These are phyloP conservation scores for Articulospora tetracladia DNA, from an alignment of 495 filamentous ascomycete species.

Conservation along the genomic window DNA sequence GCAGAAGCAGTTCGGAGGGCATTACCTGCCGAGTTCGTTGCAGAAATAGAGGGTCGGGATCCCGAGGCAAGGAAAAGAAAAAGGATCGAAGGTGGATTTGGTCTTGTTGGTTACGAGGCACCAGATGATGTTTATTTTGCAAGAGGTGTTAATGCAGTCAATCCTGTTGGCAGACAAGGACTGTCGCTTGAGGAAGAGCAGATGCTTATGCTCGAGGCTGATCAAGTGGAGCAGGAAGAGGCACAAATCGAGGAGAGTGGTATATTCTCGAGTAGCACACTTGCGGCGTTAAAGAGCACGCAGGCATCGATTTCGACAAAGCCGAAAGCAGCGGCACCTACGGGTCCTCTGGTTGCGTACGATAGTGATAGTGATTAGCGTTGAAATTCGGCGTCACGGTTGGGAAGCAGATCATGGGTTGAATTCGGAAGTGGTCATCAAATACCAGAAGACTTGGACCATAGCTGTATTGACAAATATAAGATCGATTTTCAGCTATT, in stretches of 20 bases:
- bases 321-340: constrained; percentile 36
- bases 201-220: constrained; percentile 48
- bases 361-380: constrained; percentile 79
- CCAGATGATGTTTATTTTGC: constrained; percentile 95
- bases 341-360: constrained; percentile 80
- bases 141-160: constrained; percentile 54
- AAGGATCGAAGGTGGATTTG: constrained; percentile 87
- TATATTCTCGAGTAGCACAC: constrained; percentile 76
- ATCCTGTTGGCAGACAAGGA: constrained; percentile 49
- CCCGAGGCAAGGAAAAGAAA: constrained; percentile 80
- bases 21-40: constrained; percentile 87
- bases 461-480: background rate
- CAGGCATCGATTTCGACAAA: constrained; percentile 45
- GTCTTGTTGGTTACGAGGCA: constrained; percentile 86
- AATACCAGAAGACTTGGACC: background rate
- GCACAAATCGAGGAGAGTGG: constrained; percentile 44
- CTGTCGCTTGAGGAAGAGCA: constrained; percentile 44
- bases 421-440: background rate
- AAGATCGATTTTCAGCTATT: constrained; percentile 50
- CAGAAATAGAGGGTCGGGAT: constrained; percentile 89
- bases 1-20: constrained; percentile 90
- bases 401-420: background rate
- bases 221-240: constrained; percentile 38
- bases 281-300: constrained; percentile 64
- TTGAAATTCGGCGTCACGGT: constrained; percentile 9